Evolutionary conservation across 129 eudicot species (phyloP).

Genomic region (sunflower (Helianthus annuus)): HanXRQr2.0-SUNRISE NC_035443.2:67682537-67683036

Average conservation of each 20-base stretch:
- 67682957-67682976: neutral
- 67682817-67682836: neutral
- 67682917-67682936: slow-evolving; percentile 17
- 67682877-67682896: neutral
- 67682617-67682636: slow-evolving; percentile 64
- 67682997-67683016: slow-evolving; percentile 13
- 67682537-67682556: neutral
- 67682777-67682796: neutral
- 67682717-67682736: slow-evolving; percentile 58
- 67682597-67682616: slow-evolving; percentile 82
- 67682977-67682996: slow-evolving; percentile 6
- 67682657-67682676: slow-evolving; percentile 77
- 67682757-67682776: slow-evolving; percentile 16
- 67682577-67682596: slow-evolving; percentile 91
- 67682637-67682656: slow-evolving; percentile 78
- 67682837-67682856: neutral
- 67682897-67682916: neutral
- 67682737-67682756: slow-evolving; percentile 53
- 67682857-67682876: slow-evolving; percentile 28
- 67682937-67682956: slow-evolving; percentile 33
- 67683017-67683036: neutral
- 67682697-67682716: slow-evolving; percentile 81
- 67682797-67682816: neutral
- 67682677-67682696: slow-evolving; percentile 49
- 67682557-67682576: slow-evolving; percentile 46